Conservation (phyloP, 805 yeast genomes). For the Lipomyces mesembrius region DNA sequence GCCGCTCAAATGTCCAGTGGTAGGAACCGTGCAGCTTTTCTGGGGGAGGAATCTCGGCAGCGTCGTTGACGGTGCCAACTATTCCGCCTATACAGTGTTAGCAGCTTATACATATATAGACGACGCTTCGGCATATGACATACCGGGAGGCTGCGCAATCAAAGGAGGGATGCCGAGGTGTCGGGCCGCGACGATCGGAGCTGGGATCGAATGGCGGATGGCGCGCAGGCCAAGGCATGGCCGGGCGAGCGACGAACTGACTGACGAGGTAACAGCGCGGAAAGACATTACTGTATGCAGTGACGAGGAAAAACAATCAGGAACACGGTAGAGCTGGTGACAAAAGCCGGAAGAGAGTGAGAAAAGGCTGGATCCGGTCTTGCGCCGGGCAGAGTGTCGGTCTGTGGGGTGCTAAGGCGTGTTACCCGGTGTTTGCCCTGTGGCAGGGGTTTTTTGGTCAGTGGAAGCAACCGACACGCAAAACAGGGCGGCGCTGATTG, state of each 20-base stretch:
- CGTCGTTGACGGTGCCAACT: slow-evolving; percentile 92
- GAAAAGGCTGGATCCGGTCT: slow-evolving; percentile 6
- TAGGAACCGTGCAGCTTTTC: slow-evolving; percentile 76
- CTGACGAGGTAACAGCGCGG: slow-evolving; percentile 27
- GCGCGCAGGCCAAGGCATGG: slow-evolving; percentile 18
- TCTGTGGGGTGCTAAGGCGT: slow-evolving; percentile 7
- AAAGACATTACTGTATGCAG: slow-evolving; percentile 19
- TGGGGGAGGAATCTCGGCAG: slow-evolving; percentile 68
- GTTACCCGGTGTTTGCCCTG: slow-evolving; percentile 13
- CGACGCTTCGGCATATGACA: not conserved
- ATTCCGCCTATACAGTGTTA: slow-evolving; percentile 81
- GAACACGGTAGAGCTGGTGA: not conserved
- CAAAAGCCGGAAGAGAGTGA: slow-evolving; percentile 7
- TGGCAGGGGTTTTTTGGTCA: not conserved
- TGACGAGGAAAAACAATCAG: not conserved
- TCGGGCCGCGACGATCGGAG: slow-evolving; percentile 24
- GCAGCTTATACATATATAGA: not conserved
- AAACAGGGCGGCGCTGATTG: slow-evolving; percentile 29
- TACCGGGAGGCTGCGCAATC: slow-evolving; percentile 37
- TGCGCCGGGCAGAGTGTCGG: not conserved
- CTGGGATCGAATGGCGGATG: slow-evolving; percentile 12
- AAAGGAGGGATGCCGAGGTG: slow-evolving; percentile 37
- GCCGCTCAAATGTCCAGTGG: slow-evolving; percentile 92
- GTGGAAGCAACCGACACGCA: not conserved
- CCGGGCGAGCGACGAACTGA: slow-evolving; percentile 20